Evolutionary conservation across 768 basidiomycete species (phyloP).

Genomic region (Boletus reticulatus): DNA sequence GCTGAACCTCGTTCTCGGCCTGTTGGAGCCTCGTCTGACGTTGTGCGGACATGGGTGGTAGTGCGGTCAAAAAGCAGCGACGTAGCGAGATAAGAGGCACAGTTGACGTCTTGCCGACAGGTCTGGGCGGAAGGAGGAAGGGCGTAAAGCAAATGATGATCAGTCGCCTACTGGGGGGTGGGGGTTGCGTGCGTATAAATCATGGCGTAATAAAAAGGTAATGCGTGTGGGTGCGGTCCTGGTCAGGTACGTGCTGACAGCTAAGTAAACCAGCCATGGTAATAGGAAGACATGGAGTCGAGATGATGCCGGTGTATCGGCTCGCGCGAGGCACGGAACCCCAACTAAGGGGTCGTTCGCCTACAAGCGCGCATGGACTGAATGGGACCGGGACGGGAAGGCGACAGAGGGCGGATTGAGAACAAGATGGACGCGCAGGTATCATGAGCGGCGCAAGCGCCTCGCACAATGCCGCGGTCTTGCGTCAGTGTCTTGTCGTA

Average conservation of each 20-base stretch:
- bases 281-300: conserved; percentile 22
- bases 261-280: conserved; percentile 24
- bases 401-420: conserved; percentile 37
- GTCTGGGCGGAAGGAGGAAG: conserved; percentile 13
- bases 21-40: no score
- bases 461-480: conserved; percentile 62
- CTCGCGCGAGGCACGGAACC: conserved; percentile 76
- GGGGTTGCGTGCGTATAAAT: conserved; percentile 34
- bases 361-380: conserved; percentile 58
- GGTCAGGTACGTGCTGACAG: conserved; percentile 23
- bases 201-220: conserved; percentile 40
- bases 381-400: conserved; percentile 46
- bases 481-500: conserved; percentile 64
- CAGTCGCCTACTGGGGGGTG: conserved; percentile 35
- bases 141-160: conserved; percentile 42
- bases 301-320: conserved; percentile 69
- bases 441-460: conserved; percentile 46
- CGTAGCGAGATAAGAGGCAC: conserved; percentile 23
- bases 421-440: conserved; percentile 49
- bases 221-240: conserved; percentile 30
- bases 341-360: conserved; percentile 80
- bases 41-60: no score
- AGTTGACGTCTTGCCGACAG: conserved; percentile 24
- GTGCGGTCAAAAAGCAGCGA: neutral
- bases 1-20: no score